These are phyloP conservation scores for Penicillium sp. DNA, from an alignment of 2,329 filamentous ascomycete genomes.

Conservation along the genomic window DNA sequence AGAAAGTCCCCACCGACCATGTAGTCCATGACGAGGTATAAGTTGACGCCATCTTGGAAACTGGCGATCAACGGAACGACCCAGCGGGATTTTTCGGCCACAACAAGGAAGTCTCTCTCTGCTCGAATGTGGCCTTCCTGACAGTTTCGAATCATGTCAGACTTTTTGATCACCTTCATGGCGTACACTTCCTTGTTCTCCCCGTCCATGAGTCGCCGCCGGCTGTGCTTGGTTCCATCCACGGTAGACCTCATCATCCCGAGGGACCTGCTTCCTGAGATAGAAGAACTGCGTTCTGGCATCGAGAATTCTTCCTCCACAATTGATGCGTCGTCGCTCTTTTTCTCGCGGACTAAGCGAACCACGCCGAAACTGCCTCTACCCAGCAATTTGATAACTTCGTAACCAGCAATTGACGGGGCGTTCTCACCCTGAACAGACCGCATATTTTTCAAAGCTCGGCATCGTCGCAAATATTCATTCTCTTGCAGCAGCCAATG, in stretches of 20 bases:
- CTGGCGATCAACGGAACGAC: conserved; percentile 81
- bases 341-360: conserved; percentile 65
- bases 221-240: conserved; percentile 23
- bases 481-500: conserved; percentile 65
- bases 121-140: conserved; percentile 91
- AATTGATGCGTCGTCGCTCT: neutral
- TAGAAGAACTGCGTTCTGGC: neutral
- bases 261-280: conserved; percentile 1
- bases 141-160: conserved; percentile 81
- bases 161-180: conserved; percentile 96
- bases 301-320: conserved; percentile 10
- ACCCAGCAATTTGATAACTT: conserved; percentile 74
- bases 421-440: conserved; percentile 42
- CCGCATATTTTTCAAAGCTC: conserved; percentile 62
- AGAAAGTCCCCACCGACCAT: conserved; percentile 97
- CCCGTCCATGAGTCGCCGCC: conserved; percentile 29
- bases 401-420: conserved; percentile 62
- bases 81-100: conserved; percentile 84
- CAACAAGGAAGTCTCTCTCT: conserved; percentile 86
- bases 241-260: conserved; percentile 11
- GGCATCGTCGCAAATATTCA: conserved; percentile 67
- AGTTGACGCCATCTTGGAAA: conserved; percentile 77
- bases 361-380: conserved; percentile 96
- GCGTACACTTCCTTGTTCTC: conserved; percentile 66
- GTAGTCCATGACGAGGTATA: conserved; percentile 97